Base-by-base conservation (phyloP, 2,329 filamentous ascomycete genomes). In the Chaetomium sp. region DNA sequence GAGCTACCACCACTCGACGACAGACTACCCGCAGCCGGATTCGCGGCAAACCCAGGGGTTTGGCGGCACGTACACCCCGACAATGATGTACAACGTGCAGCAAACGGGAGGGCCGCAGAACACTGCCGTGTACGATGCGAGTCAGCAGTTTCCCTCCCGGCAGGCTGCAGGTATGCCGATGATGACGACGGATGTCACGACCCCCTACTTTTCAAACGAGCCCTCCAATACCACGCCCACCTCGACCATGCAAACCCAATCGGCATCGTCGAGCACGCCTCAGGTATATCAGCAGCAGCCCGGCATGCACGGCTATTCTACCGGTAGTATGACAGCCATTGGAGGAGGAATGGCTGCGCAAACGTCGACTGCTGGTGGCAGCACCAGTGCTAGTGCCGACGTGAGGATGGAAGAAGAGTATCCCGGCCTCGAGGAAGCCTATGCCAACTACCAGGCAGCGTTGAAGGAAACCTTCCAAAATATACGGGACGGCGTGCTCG, bases 71-170 rank as follows among this genome's bases (percentile, higher is more conserved):
- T 87, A 81, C 76, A 84, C 76, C 66, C 72, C 84, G 53, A 74
- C 81, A 61, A 84, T 92, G 75, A 86, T 94, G 80, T 95, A 95
- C 76, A 86, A 85, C 74, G 86, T 91, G 66, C 76, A 79, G 68
- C 84, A 85, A 69, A 76, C 62, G 49, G 57, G 83, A 66, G 76
- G 75, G 59, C 74, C 78, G 61, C 81, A 82, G 72, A 76, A 75
- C 73, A 49, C 65, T 35, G 70, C 82, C 75, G 77, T 86, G 73
- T 95, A 95, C 75, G 88, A 92, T 71, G 76, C 83, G 68, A 82
- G 85, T 69, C 80, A 85, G 73, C 86, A 86, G 68, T 95, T 90
- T 75, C 80, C 85, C 67, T 76, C 84, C 64, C 85, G 87, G 76
- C 88, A 90, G 68, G 81, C 86, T 73, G 83, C 87, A 78, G 82